Evolutionary conservation across 78 protist species (phyloP).

Genomic region (Dictyostelium intermedium): DNA sequence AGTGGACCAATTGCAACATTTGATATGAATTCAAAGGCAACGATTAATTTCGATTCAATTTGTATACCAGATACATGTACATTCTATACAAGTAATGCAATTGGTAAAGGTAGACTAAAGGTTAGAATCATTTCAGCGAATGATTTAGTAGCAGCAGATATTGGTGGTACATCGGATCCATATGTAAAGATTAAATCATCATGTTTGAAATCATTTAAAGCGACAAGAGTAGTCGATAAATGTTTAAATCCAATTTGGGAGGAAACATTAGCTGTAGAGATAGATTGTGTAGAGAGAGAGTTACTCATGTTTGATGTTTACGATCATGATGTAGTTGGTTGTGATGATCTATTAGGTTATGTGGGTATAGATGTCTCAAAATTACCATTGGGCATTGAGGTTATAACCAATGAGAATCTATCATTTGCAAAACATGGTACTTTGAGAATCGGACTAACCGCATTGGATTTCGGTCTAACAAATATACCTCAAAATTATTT

Average conservation of each 20-base stretch:
- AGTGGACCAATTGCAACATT: not conserved
- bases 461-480: constrained; percentile 31
- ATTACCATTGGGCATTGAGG: constrained; percentile 37
- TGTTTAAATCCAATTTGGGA: constrained; percentile 14
- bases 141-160: not conserved
- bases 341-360: constrained; percentile 51
- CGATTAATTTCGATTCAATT: not conserved
- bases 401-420: not conserved
- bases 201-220: not conserved
- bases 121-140: not conserved
- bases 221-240: not conserved
- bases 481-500: constrained; percentile 16
- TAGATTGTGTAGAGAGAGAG: not conserved
- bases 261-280: not conserved
- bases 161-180: not conserved
- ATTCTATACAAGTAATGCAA: not conserved
- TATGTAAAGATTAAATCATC: constrained; percentile 4
- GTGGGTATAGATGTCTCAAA: constrained; percentile 29
- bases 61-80: not conserved
- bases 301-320: constrained; percentile 9
- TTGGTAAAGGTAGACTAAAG: not conserved
- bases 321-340: constrained; percentile 19
- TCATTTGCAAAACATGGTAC: constrained; percentile 40
- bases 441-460: constrained; percentile 15
- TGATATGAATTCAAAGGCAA: not conserved